A percentile compares a stretch with the other conserved stretches of the same genome.
phyloP scores from a whole-genome alignment of 108 stramenopile genomes.

The Cylindrotheca closterium region DNA sequence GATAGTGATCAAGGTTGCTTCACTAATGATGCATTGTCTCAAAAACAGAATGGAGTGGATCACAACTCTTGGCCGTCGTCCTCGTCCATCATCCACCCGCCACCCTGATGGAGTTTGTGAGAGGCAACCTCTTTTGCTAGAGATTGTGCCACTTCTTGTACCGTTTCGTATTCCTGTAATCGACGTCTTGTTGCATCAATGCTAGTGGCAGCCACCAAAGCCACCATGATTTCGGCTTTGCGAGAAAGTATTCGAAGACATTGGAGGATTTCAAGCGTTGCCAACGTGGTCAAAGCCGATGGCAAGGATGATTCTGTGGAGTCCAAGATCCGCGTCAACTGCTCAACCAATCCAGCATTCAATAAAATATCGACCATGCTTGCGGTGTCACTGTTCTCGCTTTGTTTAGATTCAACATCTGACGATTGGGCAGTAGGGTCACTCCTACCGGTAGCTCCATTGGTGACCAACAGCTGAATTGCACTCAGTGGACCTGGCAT shows the following conservation, averaged over 20 bases:
- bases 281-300: not conserved
- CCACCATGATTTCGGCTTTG: not conserved
- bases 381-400: not conserved
- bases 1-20: not conserved
- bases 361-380: not conserved
- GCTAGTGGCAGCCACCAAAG: not conserved
- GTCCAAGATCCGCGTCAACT: not conserved
- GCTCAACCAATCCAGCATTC: not conserved
- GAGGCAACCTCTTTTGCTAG: not conserved
- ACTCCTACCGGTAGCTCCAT: no score
- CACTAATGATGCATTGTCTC: no score
- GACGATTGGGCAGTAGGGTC: no score
- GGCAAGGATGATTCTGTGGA: not conserved
- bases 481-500: slow-evolving; percentile 8
- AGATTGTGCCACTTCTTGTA: not conserved
- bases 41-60: no score
- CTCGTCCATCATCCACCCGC: no score
- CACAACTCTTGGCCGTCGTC: not conserved
- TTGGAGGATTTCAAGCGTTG: not conserved
- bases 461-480: not conserved
- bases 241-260: not conserved
- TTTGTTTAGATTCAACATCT: not conserved
- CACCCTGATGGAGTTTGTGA: not conserved
- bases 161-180: not conserved
- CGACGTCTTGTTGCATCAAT: not conserved